phyloP scores from a whole-genome alignment of 2,329 filamentous ascomycete genomes.

The Scortechinia acanthostroma region DNA sequence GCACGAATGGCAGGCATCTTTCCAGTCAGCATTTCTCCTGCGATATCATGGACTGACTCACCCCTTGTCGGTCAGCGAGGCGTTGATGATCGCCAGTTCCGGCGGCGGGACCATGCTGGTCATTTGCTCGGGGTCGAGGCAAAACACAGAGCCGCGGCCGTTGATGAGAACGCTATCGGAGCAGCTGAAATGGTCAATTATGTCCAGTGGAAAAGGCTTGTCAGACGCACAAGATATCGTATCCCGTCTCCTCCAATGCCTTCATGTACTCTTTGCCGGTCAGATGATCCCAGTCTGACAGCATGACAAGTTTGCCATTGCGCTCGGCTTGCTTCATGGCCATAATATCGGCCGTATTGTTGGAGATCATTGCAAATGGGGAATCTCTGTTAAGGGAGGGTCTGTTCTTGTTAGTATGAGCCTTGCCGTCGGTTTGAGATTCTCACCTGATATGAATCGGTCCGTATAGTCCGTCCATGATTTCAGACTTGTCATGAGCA shows the following conservation, averaged over 20 bases:
- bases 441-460: slow-evolving; percentile 23
- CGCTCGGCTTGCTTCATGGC: slow-evolving; percentile 28
- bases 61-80: not conserved
- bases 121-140: not conserved
- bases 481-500: slow-evolving; percentile 25
- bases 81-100: not conserved
- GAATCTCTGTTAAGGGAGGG: not conserved
- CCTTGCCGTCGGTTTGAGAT: not conserved
- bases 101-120: not conserved
- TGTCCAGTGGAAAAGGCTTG: not conserved
- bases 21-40: not conserved
- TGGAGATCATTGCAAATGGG: slow-evolving; percentile 26
- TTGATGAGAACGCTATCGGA: slow-evolving; percentile 1
- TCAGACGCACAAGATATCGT: slow-evolving; percentile 2
- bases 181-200: not conserved
- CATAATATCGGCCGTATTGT: slow-evolving; percentile 19
- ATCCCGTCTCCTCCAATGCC: not conserved
- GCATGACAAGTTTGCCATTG: slow-evolving; percentile 23
- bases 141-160: not conserved
- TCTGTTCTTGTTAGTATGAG: not conserved
- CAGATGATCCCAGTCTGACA: slow-evolving; percentile 35
- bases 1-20: not conserved
- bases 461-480: slow-evolving; percentile 33
- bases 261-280: slow-evolving; percentile 22
- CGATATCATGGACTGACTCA: not conserved